Evolutionary conservation across 371 early-diverging fungal species (phyloP).

Genomic region (Dichotomocladium elegans): DNA sequence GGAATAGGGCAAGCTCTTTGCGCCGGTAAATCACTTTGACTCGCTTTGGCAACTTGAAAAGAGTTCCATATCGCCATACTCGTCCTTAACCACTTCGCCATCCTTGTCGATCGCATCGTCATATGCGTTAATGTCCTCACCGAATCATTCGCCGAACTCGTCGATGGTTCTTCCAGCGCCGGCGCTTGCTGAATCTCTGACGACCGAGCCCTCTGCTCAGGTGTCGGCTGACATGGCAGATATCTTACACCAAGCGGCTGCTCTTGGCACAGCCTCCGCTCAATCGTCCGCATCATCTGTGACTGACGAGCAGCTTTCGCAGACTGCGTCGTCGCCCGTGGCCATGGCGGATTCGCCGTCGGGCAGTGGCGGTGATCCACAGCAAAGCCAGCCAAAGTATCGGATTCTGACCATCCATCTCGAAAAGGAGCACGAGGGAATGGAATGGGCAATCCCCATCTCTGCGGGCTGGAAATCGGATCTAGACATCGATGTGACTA

Average conservation of each 20-base stretch:
- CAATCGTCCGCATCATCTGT: conserved; percentile 26
- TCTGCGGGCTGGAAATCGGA: conserved; percentile 25
- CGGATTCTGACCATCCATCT: conserved; percentile 46
- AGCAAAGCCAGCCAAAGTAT: conserved; percentile 24
- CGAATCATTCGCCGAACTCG: conserved; percentile 47
- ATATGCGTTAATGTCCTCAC: conserved; percentile 48
- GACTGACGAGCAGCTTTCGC: conserved; percentile 21
- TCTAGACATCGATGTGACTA: conserved; percentile 41
- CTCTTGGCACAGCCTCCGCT: conserved; percentile 22
- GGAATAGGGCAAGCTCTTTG: conserved; percentile 44
- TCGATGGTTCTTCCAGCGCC: conserved; percentile 42
- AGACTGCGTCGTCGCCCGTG: conserved; percentile 2
- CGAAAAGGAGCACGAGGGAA: conserved; percentile 38
- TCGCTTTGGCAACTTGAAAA: conserved; percentile 52
- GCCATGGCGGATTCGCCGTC: too few relatives aligned
- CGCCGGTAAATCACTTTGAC: conserved; percentile 39
- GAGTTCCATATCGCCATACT: conserved; percentile 36
- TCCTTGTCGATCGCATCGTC: conserved; percentile 52
- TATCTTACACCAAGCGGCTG: conserved; percentile 31
- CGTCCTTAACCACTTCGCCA: conserved; percentile 50
- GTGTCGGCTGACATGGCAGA: conserved; percentile 28
- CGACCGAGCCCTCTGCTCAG: conserved; percentile 15
- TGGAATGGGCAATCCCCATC: conserved; percentile 26
- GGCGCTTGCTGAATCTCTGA: conserved; percentile 29
- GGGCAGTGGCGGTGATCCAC: conserved; percentile 2